phyloP scores from a whole-genome alignment of 495 filamentous ascomycete genomes.

The Wilcoxina mikolae region DNA sequence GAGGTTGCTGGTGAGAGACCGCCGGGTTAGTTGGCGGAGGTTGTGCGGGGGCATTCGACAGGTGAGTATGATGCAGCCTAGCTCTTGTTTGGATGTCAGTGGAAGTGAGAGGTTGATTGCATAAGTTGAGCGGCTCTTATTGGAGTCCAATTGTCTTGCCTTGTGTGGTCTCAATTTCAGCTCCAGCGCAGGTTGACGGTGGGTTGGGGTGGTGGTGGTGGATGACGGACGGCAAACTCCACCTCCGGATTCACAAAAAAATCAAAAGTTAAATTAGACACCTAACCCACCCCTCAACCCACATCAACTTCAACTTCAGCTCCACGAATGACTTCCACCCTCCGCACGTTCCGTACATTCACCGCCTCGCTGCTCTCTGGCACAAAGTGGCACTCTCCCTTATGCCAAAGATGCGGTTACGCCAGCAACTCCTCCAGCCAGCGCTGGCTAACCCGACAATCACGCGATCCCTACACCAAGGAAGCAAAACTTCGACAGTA shows the following conservation, averaged over 20 bases:
- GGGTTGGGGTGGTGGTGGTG: not conserved
- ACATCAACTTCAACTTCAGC: not conserved
- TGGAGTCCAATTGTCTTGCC: not conserved
- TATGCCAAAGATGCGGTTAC: not conserved
- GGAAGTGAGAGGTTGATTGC: no score
- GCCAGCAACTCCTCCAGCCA: slow-evolving; percentile 49
- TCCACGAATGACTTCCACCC: not conserved
- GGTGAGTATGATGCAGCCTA: no score
- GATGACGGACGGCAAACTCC: not conserved
- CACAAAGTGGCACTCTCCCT: no score
- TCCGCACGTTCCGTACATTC: not conserved
- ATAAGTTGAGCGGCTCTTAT: not conserved
- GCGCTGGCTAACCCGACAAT: slow-evolving; percentile 67
- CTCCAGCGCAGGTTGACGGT: not conserved
- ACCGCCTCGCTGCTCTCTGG: not conserved
- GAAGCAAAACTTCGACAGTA: slow-evolving; percentile 59
- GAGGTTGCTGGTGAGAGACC: not conserved
- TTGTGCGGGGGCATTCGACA: slow-evolving; percentile 16
- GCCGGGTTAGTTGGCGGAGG: slow-evolving; percentile 9
- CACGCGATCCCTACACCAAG: slow-evolving; percentile 50
- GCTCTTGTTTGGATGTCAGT: no score
- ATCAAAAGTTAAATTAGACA: not conserved
- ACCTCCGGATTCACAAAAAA: not conserved
- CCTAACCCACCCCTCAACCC: not conserved
- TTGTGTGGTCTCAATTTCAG: not conserved